Evolutionary conservation across 2,329 filamentous ascomycete species (phyloP).

Genomic region (Aspergillus versicolor): DNA sequence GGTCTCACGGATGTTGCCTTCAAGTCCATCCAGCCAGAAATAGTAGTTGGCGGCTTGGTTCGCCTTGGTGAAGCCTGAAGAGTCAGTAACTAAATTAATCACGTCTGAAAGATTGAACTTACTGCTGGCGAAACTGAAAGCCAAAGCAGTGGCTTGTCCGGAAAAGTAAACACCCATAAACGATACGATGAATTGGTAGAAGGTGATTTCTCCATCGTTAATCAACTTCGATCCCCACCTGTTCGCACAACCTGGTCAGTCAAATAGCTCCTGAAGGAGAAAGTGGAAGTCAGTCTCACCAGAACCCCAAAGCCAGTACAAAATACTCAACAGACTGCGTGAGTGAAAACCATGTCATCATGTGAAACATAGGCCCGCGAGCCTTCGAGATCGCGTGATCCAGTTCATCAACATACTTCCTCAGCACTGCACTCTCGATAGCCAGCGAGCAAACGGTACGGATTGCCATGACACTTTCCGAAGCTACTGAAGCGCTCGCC

Average conservation of each 20-base stretch:
- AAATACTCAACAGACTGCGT: constrained; percentile 29
- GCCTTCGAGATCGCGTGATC: constrained; percentile 23
- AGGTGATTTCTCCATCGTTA: constrained; percentile 45
- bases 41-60: constrained; percentile 52
- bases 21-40: constrained; percentile 42
- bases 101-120: background rate
- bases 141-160: constrained; percentile 27
- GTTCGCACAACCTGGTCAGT: background rate
- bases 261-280: background rate
- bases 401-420: constrained; percentile 23
- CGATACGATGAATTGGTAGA: constrained; percentile 42
- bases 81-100: background rate
- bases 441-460: constrained; percentile 50
- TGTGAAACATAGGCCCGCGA: constrained; percentile 19
- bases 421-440: constrained; percentile 42
- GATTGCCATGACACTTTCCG: constrained; percentile 49
- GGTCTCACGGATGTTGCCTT: constrained; percentile 44
- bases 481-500: constrained; percentile 44
- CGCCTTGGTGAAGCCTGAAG: constrained; percentile 51
- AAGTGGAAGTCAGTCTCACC: constrained; percentile 23
- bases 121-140: constrained; percentile 28
- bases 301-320: constrained; percentile 30
- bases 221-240: constrained; percentile 61
- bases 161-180: constrained; percentile 45
- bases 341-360: constrained; percentile 29